Evolutionary conservation across 345 rosid genomes (phyloP), one percentile per base, ranked within the genome.

Genomic region (Boechera retrofracta): DNA sequence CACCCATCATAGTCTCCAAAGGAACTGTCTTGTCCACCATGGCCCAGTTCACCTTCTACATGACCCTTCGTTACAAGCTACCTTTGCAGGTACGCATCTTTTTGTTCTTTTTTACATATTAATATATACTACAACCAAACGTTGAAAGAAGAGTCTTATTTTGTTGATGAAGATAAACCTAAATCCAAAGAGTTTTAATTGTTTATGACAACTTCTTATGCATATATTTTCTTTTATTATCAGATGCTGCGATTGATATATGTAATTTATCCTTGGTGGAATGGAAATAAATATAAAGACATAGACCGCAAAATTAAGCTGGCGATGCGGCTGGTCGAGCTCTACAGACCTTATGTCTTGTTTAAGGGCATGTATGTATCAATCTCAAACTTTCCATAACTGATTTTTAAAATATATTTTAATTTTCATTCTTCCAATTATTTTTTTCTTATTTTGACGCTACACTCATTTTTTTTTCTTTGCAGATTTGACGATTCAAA

Each of bases 291-390:
- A 47, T 78, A 78, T 41, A 58, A 15, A 18, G 77, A 64, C 10
- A 38, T 55, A 48, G 72, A 71, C 31, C 81, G 68, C 48, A 78
- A 72, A 57, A 57, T 77, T 68, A 88, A 78, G 13, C 75, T 78
- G 10, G 90, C 87, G 49, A 82, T 92, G 89, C 83, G 89, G 21
- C 21, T 94, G 39, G 87, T 84, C 2, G 93, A 92, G 10, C 88
- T 94, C 10, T 94, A 94, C 77, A 75, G 85, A 64, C 96, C 98
- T 10, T 94, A 92, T 79, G 85, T 87, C 73, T 89, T 90, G 86
- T 92, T 87, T 85, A 39, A 66, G 41, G 96, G 88, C 73, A 72
- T 89, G 98, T 94, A 90, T 6, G 94, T 86, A 73, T 24, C 28
- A 8, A 21, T 67, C 10, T 49, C 1, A 64, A 77, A 29, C 1